phyloP scores from a whole-genome alignment of 106 monocot species.

The Ottelia alismoides region DNA sequence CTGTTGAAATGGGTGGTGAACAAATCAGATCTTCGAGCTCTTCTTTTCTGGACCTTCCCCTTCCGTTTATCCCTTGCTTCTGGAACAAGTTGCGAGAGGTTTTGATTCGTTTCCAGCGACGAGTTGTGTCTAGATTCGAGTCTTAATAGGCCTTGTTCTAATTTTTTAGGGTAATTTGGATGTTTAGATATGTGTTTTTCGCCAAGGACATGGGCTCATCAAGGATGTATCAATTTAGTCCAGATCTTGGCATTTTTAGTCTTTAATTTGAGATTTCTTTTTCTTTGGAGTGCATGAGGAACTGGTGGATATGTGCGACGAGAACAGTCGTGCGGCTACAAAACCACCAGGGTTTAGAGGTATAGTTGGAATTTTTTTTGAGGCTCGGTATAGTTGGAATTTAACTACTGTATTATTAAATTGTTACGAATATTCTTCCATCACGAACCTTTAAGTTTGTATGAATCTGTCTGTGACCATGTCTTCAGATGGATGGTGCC shows the following conservation, averaged over 20 bases:
- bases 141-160: not conserved
- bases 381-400: constrained; percentile 9
- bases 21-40: too few relatives aligned
- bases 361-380: too few relatives aligned
- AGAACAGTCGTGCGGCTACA: constrained; percentile 17
- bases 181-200: not conserved
- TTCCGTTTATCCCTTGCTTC: not conserved
- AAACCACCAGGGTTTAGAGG: constrained; percentile 15
- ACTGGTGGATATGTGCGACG: constrained; percentile 25
- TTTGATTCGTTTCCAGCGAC: not conserved
- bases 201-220: not conserved
- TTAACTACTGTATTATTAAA: not conserved
- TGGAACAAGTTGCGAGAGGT: constrained; percentile 9
- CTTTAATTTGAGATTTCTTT: not conserved
- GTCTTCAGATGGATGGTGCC: not conserved
- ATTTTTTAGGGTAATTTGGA: not conserved
- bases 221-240: too few relatives aligned
- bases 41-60: not conserved
- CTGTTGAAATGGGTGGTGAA: too few relatives aligned
- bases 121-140: constrained; percentile 6
- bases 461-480: too few relatives aligned
- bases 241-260: not conserved
- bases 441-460: too few relatives aligned
- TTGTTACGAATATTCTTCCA: not conserved
- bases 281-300: not conserved